Evolutionary conservation across 352 stramenopile genomes (phyloP).

Genomic region (Phytophthora crassamura): DNA sequence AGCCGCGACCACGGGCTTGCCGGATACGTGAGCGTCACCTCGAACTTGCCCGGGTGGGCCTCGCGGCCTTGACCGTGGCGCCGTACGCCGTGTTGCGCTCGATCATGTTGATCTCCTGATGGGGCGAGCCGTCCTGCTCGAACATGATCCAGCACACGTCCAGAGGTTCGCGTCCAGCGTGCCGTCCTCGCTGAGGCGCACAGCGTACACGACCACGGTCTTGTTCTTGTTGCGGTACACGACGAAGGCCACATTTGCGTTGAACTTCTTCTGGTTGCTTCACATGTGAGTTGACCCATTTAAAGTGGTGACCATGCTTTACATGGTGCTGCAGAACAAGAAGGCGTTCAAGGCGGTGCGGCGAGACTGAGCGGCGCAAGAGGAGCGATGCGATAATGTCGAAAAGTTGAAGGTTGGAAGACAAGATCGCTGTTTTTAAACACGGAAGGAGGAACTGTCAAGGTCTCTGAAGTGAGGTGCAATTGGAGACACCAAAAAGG

Average conservation of each 20-base stretch:
- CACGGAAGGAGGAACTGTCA: neutral
- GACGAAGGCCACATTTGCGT: constrained; percentile 81
- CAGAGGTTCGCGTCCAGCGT: constrained; percentile 75
- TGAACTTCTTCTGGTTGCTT: too few species aligned
- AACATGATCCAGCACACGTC: constrained; percentile 93
- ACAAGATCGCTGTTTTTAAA: constrained; percentile 20
- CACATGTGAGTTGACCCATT: too few species aligned
- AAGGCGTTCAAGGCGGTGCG: constrained; percentile 87
- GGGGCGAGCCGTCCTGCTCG: constrained; percentile 80
- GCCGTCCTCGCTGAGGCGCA: constrained; percentile 68
- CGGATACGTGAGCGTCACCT: constrained; percentile 78
- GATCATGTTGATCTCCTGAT: constrained; percentile 89
- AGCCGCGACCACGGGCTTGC: constrained; percentile 72
- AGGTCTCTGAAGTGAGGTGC: neutral
- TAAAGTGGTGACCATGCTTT: constrained; percentile 79
- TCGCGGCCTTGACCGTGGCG: constrained; percentile 70
- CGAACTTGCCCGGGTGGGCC: constrained; percentile 74
- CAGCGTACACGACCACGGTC: constrained; percentile 88
- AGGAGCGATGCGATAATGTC: neutral
- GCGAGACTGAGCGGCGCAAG: constrained; percentile 46
- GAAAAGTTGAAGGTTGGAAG: neutral
- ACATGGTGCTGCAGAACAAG: constrained; percentile 90
- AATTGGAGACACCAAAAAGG: constrained; percentile 4
- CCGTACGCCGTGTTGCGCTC: constrained; percentile 89
- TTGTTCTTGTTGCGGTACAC: constrained; percentile 93